A percentile compares a stretch with the other conserved stretches of the same genome.
Evolutionary conservation across 139 green algal species (phyloP).

Genomic region (Edaphochlamys debaryana): DNA sequence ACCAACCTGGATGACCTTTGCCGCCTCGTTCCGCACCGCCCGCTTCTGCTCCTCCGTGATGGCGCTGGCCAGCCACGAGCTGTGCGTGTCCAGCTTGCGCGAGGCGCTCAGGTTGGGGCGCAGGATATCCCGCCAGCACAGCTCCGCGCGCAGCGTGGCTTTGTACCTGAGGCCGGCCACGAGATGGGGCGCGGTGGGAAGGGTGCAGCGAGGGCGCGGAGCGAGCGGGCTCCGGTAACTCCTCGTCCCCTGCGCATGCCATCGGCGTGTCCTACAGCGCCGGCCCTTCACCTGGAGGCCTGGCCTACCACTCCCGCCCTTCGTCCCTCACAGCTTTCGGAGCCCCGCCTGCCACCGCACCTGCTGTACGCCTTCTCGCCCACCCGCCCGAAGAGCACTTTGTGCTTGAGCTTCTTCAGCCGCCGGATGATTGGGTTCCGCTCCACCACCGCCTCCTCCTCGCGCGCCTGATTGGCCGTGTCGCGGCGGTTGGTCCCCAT

Average conservation of each 20-base stretch:
- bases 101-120: neutral
- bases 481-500: neutral
- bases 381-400: slow-evolving; percentile 26
- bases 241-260: no score
- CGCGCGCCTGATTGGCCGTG: neutral
- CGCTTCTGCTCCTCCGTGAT: slow-evolving; percentile 36
- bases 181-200: no score
- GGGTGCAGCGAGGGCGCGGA: no score
- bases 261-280: no score
- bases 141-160: slow-evolving; percentile 9
- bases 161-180: neutral
- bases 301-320: no score
- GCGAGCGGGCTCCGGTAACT: no score
- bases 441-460: neutral
- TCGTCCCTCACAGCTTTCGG: no score
- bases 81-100: neutral
- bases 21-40: slow-evolving; percentile 19
- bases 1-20: slow-evolving; percentile 29
- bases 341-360: no score
- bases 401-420: slow-evolving; percentile 38
- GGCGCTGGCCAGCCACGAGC: slow-evolving; percentile 8
- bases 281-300: no score
- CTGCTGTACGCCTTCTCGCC: slow-evolving; percentile 31
- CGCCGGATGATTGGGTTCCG: slow-evolving; percentile 25
- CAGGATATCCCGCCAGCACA: slow-evolving; percentile 33